phyloP scores from a whole-genome alignment of 179 eudicot species.

The Amaranthus tricolor region DNA sequence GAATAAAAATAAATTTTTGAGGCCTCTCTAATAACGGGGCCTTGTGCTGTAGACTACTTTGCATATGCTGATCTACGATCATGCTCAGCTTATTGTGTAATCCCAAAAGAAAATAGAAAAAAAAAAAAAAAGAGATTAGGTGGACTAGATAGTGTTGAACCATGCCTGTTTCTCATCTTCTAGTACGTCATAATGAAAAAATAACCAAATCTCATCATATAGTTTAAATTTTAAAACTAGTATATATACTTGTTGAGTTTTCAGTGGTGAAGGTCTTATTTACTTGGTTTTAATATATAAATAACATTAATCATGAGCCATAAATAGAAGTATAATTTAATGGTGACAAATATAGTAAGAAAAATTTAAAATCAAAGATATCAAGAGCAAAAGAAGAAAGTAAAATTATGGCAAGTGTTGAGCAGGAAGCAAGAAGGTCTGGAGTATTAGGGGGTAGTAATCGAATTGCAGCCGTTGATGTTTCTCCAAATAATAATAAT shows the following conservation, averaged over 20 bases:
- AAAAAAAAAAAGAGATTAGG: background rate
- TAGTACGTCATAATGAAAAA: background rate
- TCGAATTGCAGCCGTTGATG: constrained; percentile 18
- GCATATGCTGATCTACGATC: no score
- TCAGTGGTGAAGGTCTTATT: constrained; percentile 19
- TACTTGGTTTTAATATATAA: background rate
- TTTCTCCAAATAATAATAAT: constrained; percentile 16
- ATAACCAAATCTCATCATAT: background rate
- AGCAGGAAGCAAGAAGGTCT: constrained; percentile 15
- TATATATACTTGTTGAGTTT: background rate
- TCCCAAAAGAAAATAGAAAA: background rate
- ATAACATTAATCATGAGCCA: background rate
- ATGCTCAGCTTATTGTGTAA: no score
- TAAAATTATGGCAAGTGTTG: constrained; percentile 17
- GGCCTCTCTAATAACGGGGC: no score
- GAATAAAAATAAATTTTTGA: no score
- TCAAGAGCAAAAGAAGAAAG: background rate
- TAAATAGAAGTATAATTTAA: background rate
- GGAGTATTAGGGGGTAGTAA: constrained; percentile 32
- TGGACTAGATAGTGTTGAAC: constrained; percentile 5
- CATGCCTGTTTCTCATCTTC: constrained; percentile 1
- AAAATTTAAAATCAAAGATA: background rate
- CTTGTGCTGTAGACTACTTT: no score
- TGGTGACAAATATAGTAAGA: background rate
- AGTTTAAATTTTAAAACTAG: background rate